Conservation (phyloP, 768 basidiomycete species). For the Lactifluus echinatus region DNA sequence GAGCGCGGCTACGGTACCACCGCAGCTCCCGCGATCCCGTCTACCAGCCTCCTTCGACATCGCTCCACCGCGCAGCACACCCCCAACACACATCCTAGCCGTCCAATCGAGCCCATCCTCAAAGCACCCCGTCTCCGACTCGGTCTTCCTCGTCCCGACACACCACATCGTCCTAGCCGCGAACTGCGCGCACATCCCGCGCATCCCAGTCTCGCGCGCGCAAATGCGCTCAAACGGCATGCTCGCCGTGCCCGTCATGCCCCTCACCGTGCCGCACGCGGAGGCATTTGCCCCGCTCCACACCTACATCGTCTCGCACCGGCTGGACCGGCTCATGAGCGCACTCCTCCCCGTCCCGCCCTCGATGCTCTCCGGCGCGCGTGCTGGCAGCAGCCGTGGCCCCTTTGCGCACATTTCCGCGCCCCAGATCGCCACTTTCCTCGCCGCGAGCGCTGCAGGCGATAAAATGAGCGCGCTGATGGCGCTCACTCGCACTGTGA, state of each 20-base stretch:
- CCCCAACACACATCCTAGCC: slow-evolving; percentile 27
- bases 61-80: not conserved
- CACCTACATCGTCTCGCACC: slow-evolving; percentile 60
- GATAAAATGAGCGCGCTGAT: slow-evolving; percentile 37
- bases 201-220: slow-evolving; percentile 32
- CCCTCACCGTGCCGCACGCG: slow-evolving; percentile 61
- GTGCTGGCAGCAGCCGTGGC: slow-evolving; percentile 7
- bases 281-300: slow-evolving; percentile 59
- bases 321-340: slow-evolving; percentile 47
- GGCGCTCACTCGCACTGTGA: slow-evolving; percentile 39
- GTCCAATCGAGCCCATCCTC: slow-evolving; percentile 34
- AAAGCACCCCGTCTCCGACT: slow-evolving; percentile 25
- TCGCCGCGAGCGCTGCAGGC: slow-evolving; percentile 22
- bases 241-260: slow-evolving; percentile 51
- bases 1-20: slow-evolving; percentile 8
- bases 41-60: slow-evolving; percentile 18
- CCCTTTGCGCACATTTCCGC: slow-evolving; percentile 22
- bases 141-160: slow-evolving; percentile 46
- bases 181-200: slow-evolving; percentile 49
- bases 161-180: slow-evolving; percentile 57
- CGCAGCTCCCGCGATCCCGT: slow-evolving; percentile 16
- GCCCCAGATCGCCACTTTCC: slow-evolving; percentile 21
- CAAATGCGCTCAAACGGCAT: slow-evolving; percentile 21
- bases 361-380: slow-evolving; percentile 21
- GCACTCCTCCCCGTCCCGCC: slow-evolving; percentile 51